Evolutionary conservation across 1,139 yeast genomes (phyloP).

Genomic region (Sugiyamaella castrensis): DNA sequence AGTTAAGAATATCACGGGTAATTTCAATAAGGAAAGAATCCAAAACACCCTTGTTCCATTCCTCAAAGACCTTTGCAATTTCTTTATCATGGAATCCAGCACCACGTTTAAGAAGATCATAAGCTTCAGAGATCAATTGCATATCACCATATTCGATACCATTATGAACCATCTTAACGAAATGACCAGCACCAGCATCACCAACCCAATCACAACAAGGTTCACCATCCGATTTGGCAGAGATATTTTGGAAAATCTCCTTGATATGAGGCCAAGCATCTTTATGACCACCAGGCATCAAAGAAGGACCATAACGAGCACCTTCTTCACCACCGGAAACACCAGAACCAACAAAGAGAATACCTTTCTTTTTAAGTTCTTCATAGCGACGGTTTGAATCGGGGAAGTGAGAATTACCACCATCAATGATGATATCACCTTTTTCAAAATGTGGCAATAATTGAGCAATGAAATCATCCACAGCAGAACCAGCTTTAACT

Average conservation of each 20-base stretch:
- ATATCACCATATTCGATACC: constrained; percentile 99
- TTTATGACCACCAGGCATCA: constrained; percentile 98
- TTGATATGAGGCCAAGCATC: constrained; percentile 99
- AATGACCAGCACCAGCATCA: constrained; percentile 98
- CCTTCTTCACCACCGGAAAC: constrained; percentile 99
- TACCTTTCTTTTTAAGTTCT: constrained; percentile 82
- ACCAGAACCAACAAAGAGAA: constrained; percentile 96
- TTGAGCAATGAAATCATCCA: constrained; percentile 85
- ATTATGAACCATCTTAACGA: constrained; percentile 99
- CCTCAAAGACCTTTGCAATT: constrained; percentile 86
- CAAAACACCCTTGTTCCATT: constrained; percentile 96
- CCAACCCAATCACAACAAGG: constrained; percentile 99
- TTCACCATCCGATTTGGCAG: constrained; percentile 97
- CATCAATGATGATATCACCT: constrained; percentile 98
- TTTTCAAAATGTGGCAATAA: constrained; percentile 87
- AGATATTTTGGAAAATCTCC: constrained; percentile 90
- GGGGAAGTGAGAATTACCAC: constrained; percentile 99
- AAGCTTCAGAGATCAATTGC: constrained; percentile 98
- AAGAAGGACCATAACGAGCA: constrained; percentile 98
- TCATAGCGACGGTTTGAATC: constrained; percentile 96
- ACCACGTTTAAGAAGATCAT: constrained; percentile 91
- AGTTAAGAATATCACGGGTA: constrained; percentile 90
- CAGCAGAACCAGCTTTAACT: constrained; percentile 97
- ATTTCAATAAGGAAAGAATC: constrained; percentile 97
- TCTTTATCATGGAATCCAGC: constrained; percentile 89